Evolutionary conservation across 345 rosid species (phyloP), one percentile per base, ranked within the genome.

Genomic region (Eucalyptus virginea): DNA sequence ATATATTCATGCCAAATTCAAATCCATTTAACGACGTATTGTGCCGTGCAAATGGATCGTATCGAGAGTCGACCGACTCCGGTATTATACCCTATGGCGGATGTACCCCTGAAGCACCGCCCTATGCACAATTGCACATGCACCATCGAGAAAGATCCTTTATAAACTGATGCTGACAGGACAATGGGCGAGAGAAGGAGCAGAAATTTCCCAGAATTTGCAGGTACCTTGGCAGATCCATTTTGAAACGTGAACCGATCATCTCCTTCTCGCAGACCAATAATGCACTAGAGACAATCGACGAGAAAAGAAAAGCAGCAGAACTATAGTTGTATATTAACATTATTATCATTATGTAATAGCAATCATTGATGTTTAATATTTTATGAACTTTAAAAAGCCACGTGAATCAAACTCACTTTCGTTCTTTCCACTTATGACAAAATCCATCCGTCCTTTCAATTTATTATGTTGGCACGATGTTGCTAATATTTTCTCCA

Each of bases 1-100:
- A 58, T 28, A 58, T 10, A 58, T 58, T 26, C n/a, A 58, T 58
- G 65, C 65, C 65, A 58, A 58, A 58, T 58, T 12, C 1, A 7
- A 58, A 26, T 58, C n/a, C 1, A 0, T 26, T 58, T 26, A 60
- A 28, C 4, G 0, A 28, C 2, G 8, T 60, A 12, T 12, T 30
- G 32, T 60, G 69, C n/a, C 8, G 4, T 60, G 32, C 67, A 60
- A 60, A 60, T 12, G 8, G 16, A 28, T 60, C 16, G 32, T 26
- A 28, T 60, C 16, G 15, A 26, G 67, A 60, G 32, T 6, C 4
- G 4, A 60, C 15, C 32, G 11, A 60, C 65, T 24, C 65, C 30
- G 1, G n/a, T 10, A 24, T 24, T 24, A 56, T 26, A 1, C 28
- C 6, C 6, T 56, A 11, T 11, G 23, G 62, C 65, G 15, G n/a